Evolutionary conservation across 2,329 filamentous ascomycete species (phyloP), one percentile per base, ranked within the genome.

Genomic region (Ophiocordyceps unilateralis): DNA sequence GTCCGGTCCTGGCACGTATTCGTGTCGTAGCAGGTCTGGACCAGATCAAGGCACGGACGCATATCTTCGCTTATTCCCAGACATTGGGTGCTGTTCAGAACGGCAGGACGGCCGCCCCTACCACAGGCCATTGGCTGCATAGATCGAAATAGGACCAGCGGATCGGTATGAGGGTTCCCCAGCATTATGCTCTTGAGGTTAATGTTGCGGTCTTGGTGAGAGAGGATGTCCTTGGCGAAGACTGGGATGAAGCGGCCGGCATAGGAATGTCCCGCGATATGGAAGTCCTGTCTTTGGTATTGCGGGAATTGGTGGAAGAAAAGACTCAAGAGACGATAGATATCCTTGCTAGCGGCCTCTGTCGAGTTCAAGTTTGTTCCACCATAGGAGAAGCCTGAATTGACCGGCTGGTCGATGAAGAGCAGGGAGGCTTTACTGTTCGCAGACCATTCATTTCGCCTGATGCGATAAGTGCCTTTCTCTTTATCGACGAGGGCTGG

Each of bases 51-150:
- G 74, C 91, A 98, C 50, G 87, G 82, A 41, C 84, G 83, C 48
- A 94, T 78, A 46, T 88, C 74, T 55, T 89, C 87, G 64, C 94
- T 87, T 88, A 96, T 94, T 50, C 78, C 73, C 56, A 78, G 70
- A 69, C 91, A 96, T 59, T 81, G 72, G 51, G 71, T 65, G 58
- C 83, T 73, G 53, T 76, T 75, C 41, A 96, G 73, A 30, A 96
- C 88, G 47, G 88, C 80, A 26, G 83, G 79, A 67, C 88, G 95
- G 51, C 89, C 89, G 63, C 91, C 89, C 41, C 94, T 79, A 56
- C 91, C 91, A 58, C 91, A 96, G 46, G 87, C 91, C 89, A 96
- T 96, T 54, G 89, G 89, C 54, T 82, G 82, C 96, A 70, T 93
- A 80, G 36, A 39, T 50, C 80, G 78, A 64, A 95, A 95, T 66